Conservation (phyloP, 352 stramenopile species). For the Phytophthora nicotianae region DNA sequence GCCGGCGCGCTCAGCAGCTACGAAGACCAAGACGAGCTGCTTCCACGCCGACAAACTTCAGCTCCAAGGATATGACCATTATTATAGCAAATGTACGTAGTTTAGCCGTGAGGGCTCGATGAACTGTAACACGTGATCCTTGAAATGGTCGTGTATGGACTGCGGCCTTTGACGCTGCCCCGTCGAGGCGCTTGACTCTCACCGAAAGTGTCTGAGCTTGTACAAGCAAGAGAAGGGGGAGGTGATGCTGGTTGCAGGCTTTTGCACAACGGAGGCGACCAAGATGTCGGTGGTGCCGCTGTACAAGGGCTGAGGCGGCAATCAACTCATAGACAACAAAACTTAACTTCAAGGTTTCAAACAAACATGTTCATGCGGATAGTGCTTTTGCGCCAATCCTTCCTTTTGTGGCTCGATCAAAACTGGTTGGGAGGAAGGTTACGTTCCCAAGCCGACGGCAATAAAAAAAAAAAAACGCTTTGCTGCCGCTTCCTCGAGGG, state of each 20-base stretch:
- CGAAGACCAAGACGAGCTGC: constrained; percentile 18
- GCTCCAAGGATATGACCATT: constrained; percentile 18
- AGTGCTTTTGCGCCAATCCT: constrained; percentile 25
- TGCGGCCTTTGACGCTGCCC: constrained; percentile 19
- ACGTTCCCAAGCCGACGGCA: constrained; percentile 33
- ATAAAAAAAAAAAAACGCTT: constrained; percentile 28
- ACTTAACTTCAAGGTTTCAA: constrained; percentile 3
- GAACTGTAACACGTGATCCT: constrained; percentile 9
- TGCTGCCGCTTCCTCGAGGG: constrained; percentile 19
- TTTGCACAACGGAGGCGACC: constrained; percentile 24
- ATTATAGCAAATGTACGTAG: constrained; percentile 18
- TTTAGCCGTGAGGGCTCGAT: constrained; percentile 7
- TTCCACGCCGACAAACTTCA: constrained; percentile 26
- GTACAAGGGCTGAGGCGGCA: constrained; percentile 15
- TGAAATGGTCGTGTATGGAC: not conserved
- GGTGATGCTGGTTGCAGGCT: constrained; percentile 19
- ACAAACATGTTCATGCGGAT: constrained; percentile 24
- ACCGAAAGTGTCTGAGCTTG: constrained; percentile 38
- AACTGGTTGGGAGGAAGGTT: constrained; percentile 33
- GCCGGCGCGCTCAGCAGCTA: constrained; percentile 26
- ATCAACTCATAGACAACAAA: not conserved
- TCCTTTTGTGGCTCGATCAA: constrained; percentile 36
- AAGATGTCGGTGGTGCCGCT: constrained; percentile 31
- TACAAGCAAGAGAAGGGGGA: constrained; percentile 37
- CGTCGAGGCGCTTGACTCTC: constrained; percentile 12